phyloP scores from a whole-genome alignment of 495 filamentous ascomycete genomes.

The Penicillium nucicola region DNA sequence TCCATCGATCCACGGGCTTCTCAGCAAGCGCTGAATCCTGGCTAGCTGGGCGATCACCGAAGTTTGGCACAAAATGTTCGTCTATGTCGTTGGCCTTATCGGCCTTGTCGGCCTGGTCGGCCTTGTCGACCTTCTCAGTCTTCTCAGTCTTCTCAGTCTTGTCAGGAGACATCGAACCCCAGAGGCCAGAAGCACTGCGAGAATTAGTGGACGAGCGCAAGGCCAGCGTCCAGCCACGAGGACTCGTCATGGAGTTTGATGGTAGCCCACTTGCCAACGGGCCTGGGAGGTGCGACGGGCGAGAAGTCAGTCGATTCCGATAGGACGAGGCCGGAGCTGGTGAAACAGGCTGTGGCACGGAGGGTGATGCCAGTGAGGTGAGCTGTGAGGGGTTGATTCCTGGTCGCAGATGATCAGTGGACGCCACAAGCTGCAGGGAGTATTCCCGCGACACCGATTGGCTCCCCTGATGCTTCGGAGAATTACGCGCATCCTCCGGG shows the following conservation, averaged over 20 bases:
- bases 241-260: constrained; percentile 11
- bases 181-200: constrained; percentile 30
- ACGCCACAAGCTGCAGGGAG: constrained; percentile 72
- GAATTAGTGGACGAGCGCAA: constrained; percentile 20
- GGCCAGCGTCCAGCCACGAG: constrained; percentile 25
- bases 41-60: constrained; percentile 22
- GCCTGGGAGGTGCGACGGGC: constrained; percentile 23
- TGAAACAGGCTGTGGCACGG: constrained; percentile 17
- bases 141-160: background rate
- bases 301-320: constrained; percentile 28
- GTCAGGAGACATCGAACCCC: constrained; percentile 24
- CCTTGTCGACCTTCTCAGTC: constrained; percentile 9
- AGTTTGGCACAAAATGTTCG: constrained; percentile 38
- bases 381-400: constrained; percentile 37
- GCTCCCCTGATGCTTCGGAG: constrained; percentile 16
- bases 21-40: constrained; percentile 15
- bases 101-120: constrained; percentile 9
- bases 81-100: constrained; percentile 18
- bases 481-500: constrained; percentile 19
- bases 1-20: constrained; percentile 11
- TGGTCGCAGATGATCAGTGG: constrained; percentile 74
- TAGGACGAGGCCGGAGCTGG: constrained; percentile 25
- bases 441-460: constrained; percentile 57
- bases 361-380: constrained; percentile 27
- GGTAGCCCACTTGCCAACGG: constrained; percentile 24